A percentile compares a stretch with the other conserved stretches of the same genome.
These are phyloP conservation scores for Breynia disticha DNA, from an alignment of 441 rosid genomes.

Conservation along the genomic window DNA sequence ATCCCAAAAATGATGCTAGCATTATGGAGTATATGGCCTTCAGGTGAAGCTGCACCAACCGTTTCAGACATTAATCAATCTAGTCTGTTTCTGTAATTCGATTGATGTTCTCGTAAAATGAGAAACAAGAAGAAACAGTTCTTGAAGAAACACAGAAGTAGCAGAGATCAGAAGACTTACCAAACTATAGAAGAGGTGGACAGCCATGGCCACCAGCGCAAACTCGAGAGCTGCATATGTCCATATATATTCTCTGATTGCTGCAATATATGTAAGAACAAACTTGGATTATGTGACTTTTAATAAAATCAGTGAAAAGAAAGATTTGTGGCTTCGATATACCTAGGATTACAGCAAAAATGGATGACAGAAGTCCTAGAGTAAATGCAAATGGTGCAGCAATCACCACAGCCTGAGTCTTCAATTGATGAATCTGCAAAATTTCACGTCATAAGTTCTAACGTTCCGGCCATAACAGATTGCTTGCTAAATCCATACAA, in stretches of 20 bases:
- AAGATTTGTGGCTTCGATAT: conserved; percentile 15
- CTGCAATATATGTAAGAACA: conserved; percentile 38
- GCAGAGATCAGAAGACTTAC: conserved; percentile 34
- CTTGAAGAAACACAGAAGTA: too few species aligned
- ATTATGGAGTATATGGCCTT: conserved; percentile 49
- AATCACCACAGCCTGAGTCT: conserved; percentile 51
- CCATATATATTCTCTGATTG: conserved; percentile 88
- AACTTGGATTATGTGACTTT: conserved; percentile 3
- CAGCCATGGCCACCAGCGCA: conserved; percentile 59
- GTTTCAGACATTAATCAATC: background rate
- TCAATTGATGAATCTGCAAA: conserved; percentile 56
- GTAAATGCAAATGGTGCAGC: conserved; percentile 86
- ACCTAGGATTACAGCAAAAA: conserved; percentile 69
- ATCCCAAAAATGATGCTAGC: conserved; percentile 61
- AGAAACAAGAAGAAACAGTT: too few species aligned
- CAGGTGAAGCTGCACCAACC: conserved; percentile 52
- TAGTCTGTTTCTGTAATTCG: too few species aligned
- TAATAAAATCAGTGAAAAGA: background rate
- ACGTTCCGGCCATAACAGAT: too few species aligned
- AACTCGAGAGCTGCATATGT: conserved; percentile 94
- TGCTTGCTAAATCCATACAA: too few species aligned
- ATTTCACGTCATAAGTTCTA: background rate
- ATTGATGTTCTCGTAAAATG: too few species aligned
- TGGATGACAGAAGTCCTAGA: conserved; percentile 62
- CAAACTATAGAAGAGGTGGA: conserved; percentile 51